Base-by-base conservation (phyloP, 495 filamentous ascomycete species). In the Aspergillus nidulans region DNA sequence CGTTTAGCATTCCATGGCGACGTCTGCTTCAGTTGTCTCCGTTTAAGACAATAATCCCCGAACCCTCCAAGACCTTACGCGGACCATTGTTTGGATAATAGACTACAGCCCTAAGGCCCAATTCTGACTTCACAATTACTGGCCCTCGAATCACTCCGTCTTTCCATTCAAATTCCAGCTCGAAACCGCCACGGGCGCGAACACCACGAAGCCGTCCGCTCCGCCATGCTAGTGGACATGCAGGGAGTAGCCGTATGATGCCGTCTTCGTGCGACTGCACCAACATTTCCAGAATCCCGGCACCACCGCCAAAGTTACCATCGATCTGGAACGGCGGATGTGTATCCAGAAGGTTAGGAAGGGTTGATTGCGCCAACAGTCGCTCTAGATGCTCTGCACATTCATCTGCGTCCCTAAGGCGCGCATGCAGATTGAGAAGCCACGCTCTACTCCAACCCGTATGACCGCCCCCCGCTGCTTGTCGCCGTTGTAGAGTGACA, bases 241-340 rank as follows among this genome's bases (percentile, higher is more conserved):
- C 74, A 12, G 76, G 76, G 24, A 76, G 64, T 7, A 78, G 60
- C 24, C 74, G 69, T 45, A 77, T 72, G 9, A 69, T 43, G 6
- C 66, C 69, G 16, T 69, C 66, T 41, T 71, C 67, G 49, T 81
- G 77, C 41, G 72, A 77, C 61, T 81, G 78, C 18, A 82, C 46
- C 19, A 82, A 53, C 73, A 76, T 76, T 60, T 81, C 79, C 9
- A 74, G 57, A 20, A 82, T 70, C 4, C 70, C 77, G 6, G 76
- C 73, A 4, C 65, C 68, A 21, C 69, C 70, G 1, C 79, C 79
- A 61, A 79, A 80, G 55, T 80, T 81, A 6, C 78, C 79, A 55
- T 82, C 79, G 26, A 82, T 81, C 59, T 81, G 77, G 38, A 76
- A 73, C 32, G 69, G 69, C 6, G 67, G 69, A 51, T 79, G 71